phyloP scores from a whole-genome alignment of 225 moss, liverwort and hornwort species.

The Rhytidiadelphus loreus region DNA sequence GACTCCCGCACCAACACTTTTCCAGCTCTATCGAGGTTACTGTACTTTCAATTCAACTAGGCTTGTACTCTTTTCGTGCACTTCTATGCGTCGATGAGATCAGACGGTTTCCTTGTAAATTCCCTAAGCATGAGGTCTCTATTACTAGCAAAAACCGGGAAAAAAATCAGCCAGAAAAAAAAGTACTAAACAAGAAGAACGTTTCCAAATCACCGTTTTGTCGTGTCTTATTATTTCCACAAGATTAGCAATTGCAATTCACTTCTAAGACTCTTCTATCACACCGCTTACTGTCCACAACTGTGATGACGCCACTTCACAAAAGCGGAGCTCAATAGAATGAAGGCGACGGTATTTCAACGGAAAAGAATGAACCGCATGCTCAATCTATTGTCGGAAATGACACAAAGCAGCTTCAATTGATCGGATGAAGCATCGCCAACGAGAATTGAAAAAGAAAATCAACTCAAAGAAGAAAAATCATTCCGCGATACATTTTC shows the following conservation, averaged over 20 bases:
- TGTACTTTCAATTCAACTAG: background rate
- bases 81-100: background rate
- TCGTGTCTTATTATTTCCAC: background rate
- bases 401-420: background rate
- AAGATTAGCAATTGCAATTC: background rate
- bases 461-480: background rate
- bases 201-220: background rate
- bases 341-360: background rate
- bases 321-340: background rate
- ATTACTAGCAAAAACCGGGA: background rate
- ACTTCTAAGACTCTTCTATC: background rate
- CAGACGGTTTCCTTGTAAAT: background rate
- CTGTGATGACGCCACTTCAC: too few relatives aligned
- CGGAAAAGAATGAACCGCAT: background rate
- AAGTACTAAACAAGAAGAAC: background rate
- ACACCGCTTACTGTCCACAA: background rate
- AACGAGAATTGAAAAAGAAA: background rate
- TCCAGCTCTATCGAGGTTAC: background rate
- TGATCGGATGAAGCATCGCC: background rate
- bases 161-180: too few relatives aligned
- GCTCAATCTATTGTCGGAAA: background rate
- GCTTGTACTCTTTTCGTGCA: background rate
- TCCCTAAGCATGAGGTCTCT: too few relatives aligned
- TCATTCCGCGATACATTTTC: too few relatives aligned
- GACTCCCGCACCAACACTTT: too few relatives aligned